Base-by-base conservation (phyloP, 2,329 filamentous ascomycete species). In the Leptographium procerum region DNA sequence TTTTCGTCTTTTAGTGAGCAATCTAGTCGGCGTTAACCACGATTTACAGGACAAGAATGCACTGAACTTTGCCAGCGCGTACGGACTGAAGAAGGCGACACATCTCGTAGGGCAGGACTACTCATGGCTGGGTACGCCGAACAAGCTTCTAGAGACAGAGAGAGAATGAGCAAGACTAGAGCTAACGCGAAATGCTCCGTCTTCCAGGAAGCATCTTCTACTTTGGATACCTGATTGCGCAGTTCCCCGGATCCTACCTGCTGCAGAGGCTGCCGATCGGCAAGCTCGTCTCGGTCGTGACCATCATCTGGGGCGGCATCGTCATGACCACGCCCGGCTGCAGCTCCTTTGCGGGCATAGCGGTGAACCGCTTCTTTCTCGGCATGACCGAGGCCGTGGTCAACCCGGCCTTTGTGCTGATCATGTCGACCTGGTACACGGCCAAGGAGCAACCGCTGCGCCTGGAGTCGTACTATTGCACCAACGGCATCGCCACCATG, bases 401-500 rank as follows among this genome's bases (percentile, higher is more conserved):
- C 56, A 77, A 76, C 0, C 81, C 81, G 0, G 76, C 73, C 1
- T 79, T 82, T 63, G 79, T 83, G 70, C 77, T 80, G 62, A 72
- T 83, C 58, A 82, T 78, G 0, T 75, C 74, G 1, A 80, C 76
- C 4, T 82, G 77, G 78, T 82, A 81, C 62, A 80, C 77, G 0
- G 75, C 78, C 43, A 77, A 80, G 55, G 79, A 82, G 65, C 79
- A 81, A 62, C 79, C 80, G 2, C 70, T 71, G 6, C 71, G 80
- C 2, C 79, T 79, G 0, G 80, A 78, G 4, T 73, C 82, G 26
- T 83, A 80, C 79, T 83, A 81, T 60, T 72, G 76, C 1, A 77
- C 77, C 4, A 79, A 80, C 61, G 73, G 75, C 1, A 70, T 91
- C 3, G 88, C 88, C 1, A 88, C 88, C 36, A 88, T 90, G 0